Conservation (phyloP, 2,329 filamentous ascomycete species). For the Aspergillus aculeatinus region DNA sequence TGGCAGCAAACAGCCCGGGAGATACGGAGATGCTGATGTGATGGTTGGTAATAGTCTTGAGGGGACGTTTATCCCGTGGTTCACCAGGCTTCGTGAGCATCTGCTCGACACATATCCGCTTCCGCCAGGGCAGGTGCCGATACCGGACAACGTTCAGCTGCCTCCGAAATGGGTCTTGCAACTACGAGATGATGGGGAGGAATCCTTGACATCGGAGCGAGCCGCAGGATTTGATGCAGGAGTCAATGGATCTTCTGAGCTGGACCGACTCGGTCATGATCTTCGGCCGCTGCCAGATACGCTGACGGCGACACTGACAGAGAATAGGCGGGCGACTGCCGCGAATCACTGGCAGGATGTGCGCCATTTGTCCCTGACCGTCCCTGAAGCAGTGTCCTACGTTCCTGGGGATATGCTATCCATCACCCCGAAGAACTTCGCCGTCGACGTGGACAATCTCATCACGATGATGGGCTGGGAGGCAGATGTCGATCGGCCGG, state of each 20-base stretch:
- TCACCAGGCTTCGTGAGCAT: conserved; percentile 63
- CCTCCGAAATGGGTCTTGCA: conserved; percentile 69
- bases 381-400: conserved; percentile 49
- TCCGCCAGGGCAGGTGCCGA: conserved; percentile 63
- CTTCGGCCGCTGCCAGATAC: conserved; percentile 60
- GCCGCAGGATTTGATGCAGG: background rate
- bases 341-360: conserved; percentile 88
- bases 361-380: conserved; percentile 67
- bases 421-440: conserved; percentile 85
- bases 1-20: no score
- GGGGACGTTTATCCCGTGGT: conserved; percentile 78
- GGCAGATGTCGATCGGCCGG: conserved; percentile 65
- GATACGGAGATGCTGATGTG: background rate
- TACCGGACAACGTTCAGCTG: conserved; percentile 71
- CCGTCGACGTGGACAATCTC: conserved; percentile 73
- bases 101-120: conserved; percentile 69
- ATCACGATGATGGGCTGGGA: conserved; percentile 79
- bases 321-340: conserved; percentile 75
- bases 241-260: conserved; percentile 21
- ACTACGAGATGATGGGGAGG: conserved; percentile 5
- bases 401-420: conserved; percentile 75
- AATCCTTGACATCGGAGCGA: background rate
- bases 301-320: conserved; percentile 57
- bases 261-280: conserved; percentile 38
- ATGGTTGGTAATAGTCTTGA: conserved; percentile 61